phyloP scores from a whole-genome alignment of 345 rosid genomes.

The Bruguiera parviflora region DNA sequence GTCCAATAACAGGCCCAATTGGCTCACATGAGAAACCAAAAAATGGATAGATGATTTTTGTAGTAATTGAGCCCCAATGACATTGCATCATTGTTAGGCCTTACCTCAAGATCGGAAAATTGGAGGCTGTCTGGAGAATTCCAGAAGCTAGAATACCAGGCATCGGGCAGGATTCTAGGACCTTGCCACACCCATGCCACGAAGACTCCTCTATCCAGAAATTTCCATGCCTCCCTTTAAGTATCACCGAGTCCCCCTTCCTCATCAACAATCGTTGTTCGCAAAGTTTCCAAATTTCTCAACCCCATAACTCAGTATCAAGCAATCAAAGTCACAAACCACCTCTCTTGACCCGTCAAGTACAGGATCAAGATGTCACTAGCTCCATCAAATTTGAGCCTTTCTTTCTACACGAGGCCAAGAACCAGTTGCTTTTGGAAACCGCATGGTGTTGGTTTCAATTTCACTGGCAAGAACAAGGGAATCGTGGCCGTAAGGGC shows the following conservation, averaged over 20 bases:
- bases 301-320: not conserved
- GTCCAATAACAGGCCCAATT: not conserved
- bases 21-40: not conserved
- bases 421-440: not conserved
- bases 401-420: slow-evolving; percentile 1
- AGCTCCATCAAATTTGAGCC: slow-evolving; percentile 26
- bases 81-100: too few relatives aligned
- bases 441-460: not conserved
- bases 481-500: slow-evolving; percentile 29
- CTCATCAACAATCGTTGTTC: not conserved
- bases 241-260: not conserved
- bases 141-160: slow-evolving; percentile 17
- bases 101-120: too few relatives aligned
- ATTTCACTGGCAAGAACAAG: not conserved
- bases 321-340: not conserved
- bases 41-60: too few relatives aligned
- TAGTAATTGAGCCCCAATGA: too few relatives aligned
- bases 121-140: slow-evolving; percentile 24
- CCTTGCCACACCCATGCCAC: not conserved
- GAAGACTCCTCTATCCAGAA: slow-evolving; percentile 23
- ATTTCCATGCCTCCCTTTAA: slow-evolving; percentile 24
- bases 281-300: not conserved
- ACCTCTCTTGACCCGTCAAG: too few relatives aligned
- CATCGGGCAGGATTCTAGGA: too few relatives aligned
- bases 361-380: slow-evolving; percentile 28